A percentile compares a stretch with the other conserved stretches of the same genome.
Evolutionary conservation across 306 rosid genomes (phyloP).

Genomic region (Casuarina equisetifolia): DNA sequence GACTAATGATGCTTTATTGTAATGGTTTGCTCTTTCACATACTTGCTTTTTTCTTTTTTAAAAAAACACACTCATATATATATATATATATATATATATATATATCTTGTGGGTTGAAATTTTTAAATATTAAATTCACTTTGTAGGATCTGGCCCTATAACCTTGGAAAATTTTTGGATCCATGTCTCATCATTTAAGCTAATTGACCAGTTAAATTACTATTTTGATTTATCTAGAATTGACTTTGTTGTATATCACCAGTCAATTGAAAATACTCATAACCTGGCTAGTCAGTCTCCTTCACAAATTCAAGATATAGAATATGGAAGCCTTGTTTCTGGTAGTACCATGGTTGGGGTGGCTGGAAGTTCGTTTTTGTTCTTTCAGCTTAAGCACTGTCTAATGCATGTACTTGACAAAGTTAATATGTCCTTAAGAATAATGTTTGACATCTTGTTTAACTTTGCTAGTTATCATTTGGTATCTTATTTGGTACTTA

Average conservation of each 20-base stretch:
- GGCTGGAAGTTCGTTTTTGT: background rate
- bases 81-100: background rate
- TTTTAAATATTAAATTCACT: background rate
- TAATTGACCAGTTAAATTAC: background rate
- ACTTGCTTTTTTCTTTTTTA: too few species aligned
- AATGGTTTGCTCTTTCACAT: background rate
- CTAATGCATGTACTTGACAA: background rate
- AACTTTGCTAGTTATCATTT: background rate
- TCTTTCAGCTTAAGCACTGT: background rate
- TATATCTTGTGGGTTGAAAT: background rate
- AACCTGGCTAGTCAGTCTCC: background rate
- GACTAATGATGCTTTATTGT: background rate
- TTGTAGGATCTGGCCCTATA: background rate
- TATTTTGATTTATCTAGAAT: background rate
- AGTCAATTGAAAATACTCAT: background rate
- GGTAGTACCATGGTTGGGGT: background rate
- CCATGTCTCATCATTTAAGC: background rate
- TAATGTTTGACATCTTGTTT: background rate
- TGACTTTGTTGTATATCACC: background rate
- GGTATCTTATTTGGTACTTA: background rate
- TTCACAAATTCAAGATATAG: background rate
- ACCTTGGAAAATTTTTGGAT: background rate
- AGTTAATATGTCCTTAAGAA: background rate
- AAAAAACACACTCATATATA: too few species aligned
- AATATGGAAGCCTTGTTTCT: background rate